Conservation (phyloP, 1,284 basidiomycete species). For the Apiotrichum brassicae region DNA sequence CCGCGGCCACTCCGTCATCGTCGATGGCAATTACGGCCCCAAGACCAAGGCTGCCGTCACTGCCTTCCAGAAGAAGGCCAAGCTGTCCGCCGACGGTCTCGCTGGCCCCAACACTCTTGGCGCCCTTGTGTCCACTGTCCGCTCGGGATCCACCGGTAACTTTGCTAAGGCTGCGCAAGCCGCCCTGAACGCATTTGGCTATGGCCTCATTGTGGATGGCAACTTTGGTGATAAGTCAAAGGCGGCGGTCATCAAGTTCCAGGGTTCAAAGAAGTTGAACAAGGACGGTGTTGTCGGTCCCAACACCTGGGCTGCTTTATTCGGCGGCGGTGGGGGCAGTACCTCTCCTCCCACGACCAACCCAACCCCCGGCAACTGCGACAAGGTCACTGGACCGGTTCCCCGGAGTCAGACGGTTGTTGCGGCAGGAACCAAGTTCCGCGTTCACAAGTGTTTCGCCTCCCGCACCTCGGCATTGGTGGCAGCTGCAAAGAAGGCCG, state of each 20-base stretch:
- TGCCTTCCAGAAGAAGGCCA: not conserved
- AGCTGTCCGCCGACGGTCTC: not conserved
- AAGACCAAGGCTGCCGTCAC: not conserved
- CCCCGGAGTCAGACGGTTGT: too few species aligned
- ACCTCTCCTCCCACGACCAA: too few species aligned
- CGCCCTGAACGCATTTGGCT: not conserved
- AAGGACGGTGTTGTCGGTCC: slow-evolving; percentile 3
- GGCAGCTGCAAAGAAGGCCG: not conserved
- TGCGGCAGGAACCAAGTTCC: too few species aligned
- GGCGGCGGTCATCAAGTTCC: not conserved
- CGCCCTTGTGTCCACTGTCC: not conserved
- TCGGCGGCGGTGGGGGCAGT: too few species aligned
- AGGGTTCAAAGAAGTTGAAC: not conserved
- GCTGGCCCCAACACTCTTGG: slow-evolving; percentile 6
- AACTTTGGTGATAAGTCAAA: slow-evolving; percentile 1
- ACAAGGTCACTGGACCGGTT: not conserved
- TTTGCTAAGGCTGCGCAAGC: slow-evolving; percentile 2
- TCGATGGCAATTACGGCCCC: slow-evolving; percentile 6
- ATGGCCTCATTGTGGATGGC: not conserved
- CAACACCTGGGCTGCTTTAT: slow-evolving; percentile 3
- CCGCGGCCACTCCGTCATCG: not conserved
- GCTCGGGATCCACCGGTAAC: not conserved
- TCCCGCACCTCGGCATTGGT: too few species aligned
- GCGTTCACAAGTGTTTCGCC: too few species aligned
- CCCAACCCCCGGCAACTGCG: not conserved